A percentile compares a stretch with the other conserved stretches of the same genome.
These are phyloP conservation scores for Wickerhamomyces hampshirensis DNA, from an alignment of 805 yeast species.

Conservation along the genomic window DNA sequence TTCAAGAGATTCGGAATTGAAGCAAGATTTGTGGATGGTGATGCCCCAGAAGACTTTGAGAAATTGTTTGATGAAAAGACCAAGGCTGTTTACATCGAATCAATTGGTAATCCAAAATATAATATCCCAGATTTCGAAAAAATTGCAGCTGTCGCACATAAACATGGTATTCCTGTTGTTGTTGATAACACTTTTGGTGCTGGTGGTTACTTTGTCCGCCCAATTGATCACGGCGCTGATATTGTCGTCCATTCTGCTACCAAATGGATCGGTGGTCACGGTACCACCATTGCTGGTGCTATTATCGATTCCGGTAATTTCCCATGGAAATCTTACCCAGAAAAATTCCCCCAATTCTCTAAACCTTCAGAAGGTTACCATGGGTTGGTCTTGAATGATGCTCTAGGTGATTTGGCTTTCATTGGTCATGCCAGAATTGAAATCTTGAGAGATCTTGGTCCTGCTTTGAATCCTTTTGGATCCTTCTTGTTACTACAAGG, in stretches of 20 bases:
- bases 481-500: constrained; percentile 87
- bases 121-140: constrained; percentile 88
- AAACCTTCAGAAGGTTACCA: constrained; percentile 93
- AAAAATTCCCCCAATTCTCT: constrained; percentile 87
- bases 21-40: constrained; percentile 81
- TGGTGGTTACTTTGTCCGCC: constrained; percentile 83
- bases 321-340: constrained; percentile 83
- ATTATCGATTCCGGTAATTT: constrained; percentile 88
- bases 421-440: constrained; percentile 79
- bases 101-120: constrained; percentile 90
- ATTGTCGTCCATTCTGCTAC: constrained; percentile 93
- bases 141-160: constrained; percentile 72
- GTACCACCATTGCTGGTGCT: constrained; percentile 91
- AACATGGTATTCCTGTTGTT: constrained; percentile 82
- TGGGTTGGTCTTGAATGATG: constrained; percentile 77
- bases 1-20: constrained; percentile 87
- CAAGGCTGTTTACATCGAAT: constrained; percentile 84
- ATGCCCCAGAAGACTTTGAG: constrained; percentile 65
- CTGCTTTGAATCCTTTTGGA: constrained; percentile 82
- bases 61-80: constrained; percentile 76
- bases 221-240: constrained; percentile 87
- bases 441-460: constrained; percentile 88
- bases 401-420: constrained; percentile 75
- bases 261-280: constrained; percentile 98
- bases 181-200: constrained; percentile 98